Evolutionary conservation across 768 basidiomycete genomes (phyloP), one percentile per base, ranked within the genome.

Genomic region (Neoboletus magnificus): DNA sequence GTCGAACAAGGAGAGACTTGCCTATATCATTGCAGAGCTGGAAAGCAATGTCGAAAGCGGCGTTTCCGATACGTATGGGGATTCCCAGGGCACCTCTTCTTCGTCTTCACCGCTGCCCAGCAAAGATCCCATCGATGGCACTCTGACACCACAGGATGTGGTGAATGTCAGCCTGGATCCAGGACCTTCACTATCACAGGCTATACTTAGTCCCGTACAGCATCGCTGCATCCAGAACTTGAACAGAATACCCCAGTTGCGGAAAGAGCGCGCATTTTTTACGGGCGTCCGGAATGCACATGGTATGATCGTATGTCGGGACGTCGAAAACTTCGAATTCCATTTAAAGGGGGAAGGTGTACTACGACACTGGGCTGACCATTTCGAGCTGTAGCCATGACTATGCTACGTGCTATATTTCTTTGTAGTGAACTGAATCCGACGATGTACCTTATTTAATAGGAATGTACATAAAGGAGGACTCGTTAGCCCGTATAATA

Each of bases 191-290:
- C 57, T 61, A 15, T 72, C 67, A 37, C 77, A 79, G 53, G 79
- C 79, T 23, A 69, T 79, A 29, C 72, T 91, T 25, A 80, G 80
- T 18, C 74, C 80, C 2, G 64, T 77, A 12, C 91, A 93, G 64
- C 76, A 70, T 16, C 75, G 72, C 54, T 83, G 87, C 33, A 81
- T 81, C 6, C 71, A 70, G 7, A 79, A 76, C 68, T 74, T 93
- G 37, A 92, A 92, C 68, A 74, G 73, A 41, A 78, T 93, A 12
- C 87, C 89, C 0, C 71, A 75, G 30, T 65, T 93, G 45, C 78
- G 83, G 74, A 93, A 92, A 71, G 80, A 88, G 60, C 68, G 81
- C 20, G 87, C 81, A 20, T 90, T 82, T 65, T 84, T 92, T 60
- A 71, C 76, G 20, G 71, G 72, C 1, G 76, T 84, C 23, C 65